These are phyloP conservation scores for Microbotryum scabiosae DNA, from an alignment of 1,284 basidiomycete genomes.

Conservation along the genomic window DNA sequence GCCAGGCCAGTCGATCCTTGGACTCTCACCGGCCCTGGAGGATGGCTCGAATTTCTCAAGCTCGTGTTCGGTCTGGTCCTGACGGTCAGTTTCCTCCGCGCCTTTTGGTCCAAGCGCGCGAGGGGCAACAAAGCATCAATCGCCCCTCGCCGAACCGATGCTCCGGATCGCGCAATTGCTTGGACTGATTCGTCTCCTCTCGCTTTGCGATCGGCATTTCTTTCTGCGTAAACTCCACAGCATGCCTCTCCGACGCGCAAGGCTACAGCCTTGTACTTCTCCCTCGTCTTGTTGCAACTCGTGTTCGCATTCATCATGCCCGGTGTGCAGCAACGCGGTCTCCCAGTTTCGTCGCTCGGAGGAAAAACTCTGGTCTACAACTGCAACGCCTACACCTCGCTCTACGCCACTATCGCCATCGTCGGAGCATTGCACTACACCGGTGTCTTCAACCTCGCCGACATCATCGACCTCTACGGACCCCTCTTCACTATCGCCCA, in stretches of 20 bases:
- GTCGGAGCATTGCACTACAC: conserved; percentile 69
- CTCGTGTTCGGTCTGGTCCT: conserved; percentile 26
- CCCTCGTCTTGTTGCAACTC: conserved; percentile 82
- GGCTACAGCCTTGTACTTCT: conserved; percentile 80
- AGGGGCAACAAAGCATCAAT: neutral
- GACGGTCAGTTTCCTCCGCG: conserved; percentile 9
- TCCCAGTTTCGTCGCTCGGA: conserved; percentile 80
- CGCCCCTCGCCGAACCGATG: neutral
- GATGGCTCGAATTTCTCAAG: conserved; percentile 25
- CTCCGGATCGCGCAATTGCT: neutral
- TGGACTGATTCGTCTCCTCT: neutral
- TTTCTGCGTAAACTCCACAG: conserved; percentile 43
- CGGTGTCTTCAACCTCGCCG: conserved; percentile 78
- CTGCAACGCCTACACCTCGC: conserved; percentile 84
- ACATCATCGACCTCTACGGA: conserved; percentile 95
- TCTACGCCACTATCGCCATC: conserved; percentile 77
- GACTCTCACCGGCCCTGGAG: conserved; percentile 18
- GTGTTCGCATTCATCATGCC: conserved; percentile 83
- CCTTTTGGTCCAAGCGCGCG: neutral
- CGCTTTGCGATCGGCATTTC: neutral
- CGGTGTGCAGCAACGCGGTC: conserved; percentile 84
- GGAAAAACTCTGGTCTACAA: conserved; percentile 93
- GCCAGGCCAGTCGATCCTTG: conserved; percentile 5
- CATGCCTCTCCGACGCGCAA: conserved; percentile 84
- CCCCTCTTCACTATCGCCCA: conserved; percentile 93